These are phyloP conservation scores for Magnolia changhungtana DNA, from an alignment of 164 flowering plant genomes.

Conservation along the genomic window DNA sequence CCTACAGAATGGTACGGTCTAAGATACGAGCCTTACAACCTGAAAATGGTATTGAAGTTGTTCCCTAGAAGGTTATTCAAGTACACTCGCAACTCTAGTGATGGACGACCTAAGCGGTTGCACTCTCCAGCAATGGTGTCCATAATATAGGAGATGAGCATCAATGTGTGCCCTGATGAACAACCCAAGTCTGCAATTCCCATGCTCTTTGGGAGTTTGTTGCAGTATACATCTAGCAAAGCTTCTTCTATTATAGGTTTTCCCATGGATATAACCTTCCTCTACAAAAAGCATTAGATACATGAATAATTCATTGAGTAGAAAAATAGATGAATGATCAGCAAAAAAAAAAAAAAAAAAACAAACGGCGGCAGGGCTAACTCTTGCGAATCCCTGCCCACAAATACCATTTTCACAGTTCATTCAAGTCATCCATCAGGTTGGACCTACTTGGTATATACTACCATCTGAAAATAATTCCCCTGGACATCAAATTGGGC, in stretches of 20 bases:
- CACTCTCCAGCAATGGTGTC: constrained; percentile 18
- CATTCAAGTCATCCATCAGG: too few relatives aligned
- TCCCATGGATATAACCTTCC: constrained; percentile 33
- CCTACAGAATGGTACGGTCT: too few relatives aligned
- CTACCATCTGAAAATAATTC: too few relatives aligned
- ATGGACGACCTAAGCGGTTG: neutral
- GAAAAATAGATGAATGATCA: neutral
- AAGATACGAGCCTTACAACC: too few relatives aligned
- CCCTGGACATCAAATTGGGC: too few relatives aligned
- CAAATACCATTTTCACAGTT: too few relatives aligned
- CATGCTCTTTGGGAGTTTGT: constrained; percentile 17
- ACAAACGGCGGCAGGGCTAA: too few relatives aligned
- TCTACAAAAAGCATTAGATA: constrained; percentile 24
- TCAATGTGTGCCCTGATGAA: constrained; percentile 64
- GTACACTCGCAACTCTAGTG: constrained; percentile 41
- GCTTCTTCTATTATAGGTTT: constrained; percentile 44
- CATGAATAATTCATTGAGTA: neutral
- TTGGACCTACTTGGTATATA: too few relatives aligned
- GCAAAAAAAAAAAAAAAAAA: too few relatives aligned
- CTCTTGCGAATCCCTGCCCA: too few relatives aligned
- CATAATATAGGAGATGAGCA: constrained; percentile 32
- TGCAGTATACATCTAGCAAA: constrained; percentile 25
- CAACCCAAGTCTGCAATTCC: constrained; percentile 69
- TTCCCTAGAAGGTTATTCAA: constrained; percentile 69
- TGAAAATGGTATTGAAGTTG: constrained; percentile 59